phyloP scores from a whole-genome alignment of 2,329 filamentous ascomycete genomes.

The Chrysosphaeria jannelii region DNA sequence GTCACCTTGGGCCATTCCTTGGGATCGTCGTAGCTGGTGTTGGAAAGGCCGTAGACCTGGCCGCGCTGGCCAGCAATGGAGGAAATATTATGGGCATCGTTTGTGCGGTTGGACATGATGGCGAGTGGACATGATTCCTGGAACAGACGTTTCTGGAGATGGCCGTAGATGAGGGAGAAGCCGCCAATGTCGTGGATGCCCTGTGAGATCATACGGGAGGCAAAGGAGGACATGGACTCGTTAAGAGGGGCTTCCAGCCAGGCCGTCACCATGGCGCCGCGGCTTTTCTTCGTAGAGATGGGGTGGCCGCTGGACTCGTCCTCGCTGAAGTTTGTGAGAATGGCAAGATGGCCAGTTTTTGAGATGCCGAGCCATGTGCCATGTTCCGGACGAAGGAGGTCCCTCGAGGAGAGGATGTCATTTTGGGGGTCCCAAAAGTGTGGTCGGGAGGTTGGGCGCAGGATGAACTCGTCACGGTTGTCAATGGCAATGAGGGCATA shows the following conservation, averaged over 20 bases:
- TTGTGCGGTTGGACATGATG: constrained; percentile 30
- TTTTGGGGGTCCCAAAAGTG: constrained; percentile 26
- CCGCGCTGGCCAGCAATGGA: constrained; percentile 20
- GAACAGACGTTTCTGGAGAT: constrained; percentile 12
- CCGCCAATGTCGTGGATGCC: constrained; percentile 31
- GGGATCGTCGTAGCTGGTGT: constrained; percentile 23
- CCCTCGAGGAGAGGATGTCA: constrained; percentile 25
- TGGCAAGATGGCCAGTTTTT: constrained; percentile 25
- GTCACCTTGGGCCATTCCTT: constrained; percentile 30
- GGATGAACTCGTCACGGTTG: constrained; percentile 47
- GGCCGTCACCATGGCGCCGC: constrained; percentile 31
- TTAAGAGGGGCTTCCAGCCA: constrained; percentile 22
- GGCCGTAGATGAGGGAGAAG: constrained; percentile 35
- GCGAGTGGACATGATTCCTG: constrained; percentile 14
- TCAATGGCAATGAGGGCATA: constrained; percentile 49
- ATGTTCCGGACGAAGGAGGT: constrained; percentile 27
- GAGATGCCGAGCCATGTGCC: constrained; percentile 38
- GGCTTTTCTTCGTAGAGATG: constrained; percentile 22
- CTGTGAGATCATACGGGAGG: constrained; percentile 18
- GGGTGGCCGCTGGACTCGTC: constrained; percentile 18
- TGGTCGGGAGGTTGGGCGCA: constrained; percentile 29
- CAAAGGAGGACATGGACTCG: constrained; percentile 19
- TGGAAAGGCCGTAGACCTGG: constrained; percentile 28
- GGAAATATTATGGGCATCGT: constrained; percentile 21
- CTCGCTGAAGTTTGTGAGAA: constrained; percentile 38